Evolutionary conservation across 148 eudicot genomes (phyloP).

Genomic region (Nepenthes gracilis): DNA sequence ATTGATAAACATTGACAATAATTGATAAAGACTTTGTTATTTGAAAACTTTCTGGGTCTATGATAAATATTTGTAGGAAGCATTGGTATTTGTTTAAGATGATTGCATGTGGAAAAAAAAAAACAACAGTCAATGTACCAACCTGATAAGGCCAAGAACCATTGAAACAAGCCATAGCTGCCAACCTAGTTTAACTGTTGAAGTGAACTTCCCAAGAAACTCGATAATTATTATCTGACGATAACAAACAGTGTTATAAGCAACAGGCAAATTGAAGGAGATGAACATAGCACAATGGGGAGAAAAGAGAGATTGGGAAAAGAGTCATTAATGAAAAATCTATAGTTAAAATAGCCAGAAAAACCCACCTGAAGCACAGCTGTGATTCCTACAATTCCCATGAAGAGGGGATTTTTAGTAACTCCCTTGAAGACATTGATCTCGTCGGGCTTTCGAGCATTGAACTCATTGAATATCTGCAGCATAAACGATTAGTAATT

Average conservation of each 20-base stretch:
- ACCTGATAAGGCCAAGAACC: conserved; percentile 56
- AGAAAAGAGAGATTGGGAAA: not conserved
- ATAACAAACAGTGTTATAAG: conserved; percentile 7
- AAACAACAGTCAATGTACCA: conserved; percentile 6
- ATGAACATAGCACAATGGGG: not conserved
- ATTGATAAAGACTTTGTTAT: not conserved
- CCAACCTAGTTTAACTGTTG: conserved; percentile 48
- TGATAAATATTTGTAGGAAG: too few species aligned
- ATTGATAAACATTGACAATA: not conserved
- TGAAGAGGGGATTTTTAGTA: conserved; percentile 51
- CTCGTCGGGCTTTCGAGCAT: conserved; percentile 80
- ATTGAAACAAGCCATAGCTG: conserved; percentile 61
- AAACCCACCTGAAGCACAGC: conserved; percentile 58
- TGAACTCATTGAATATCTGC: conserved; percentile 86
- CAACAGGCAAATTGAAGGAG: not conserved
- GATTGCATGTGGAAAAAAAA: not conserved
- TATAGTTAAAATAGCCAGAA: not conserved
- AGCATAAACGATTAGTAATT: conserved; percentile 2
- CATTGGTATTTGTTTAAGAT: not conserved
- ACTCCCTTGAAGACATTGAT: conserved; percentile 62
- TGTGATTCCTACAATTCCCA: conserved; percentile 53
- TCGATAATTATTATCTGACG: conserved; percentile 52
- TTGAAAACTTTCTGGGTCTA: too few species aligned
- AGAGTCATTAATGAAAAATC: not conserved
- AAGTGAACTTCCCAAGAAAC: conserved; percentile 60